Conservation (phyloP, 108 stramenopile genomes). For the Cyclotella sp. region DNA sequence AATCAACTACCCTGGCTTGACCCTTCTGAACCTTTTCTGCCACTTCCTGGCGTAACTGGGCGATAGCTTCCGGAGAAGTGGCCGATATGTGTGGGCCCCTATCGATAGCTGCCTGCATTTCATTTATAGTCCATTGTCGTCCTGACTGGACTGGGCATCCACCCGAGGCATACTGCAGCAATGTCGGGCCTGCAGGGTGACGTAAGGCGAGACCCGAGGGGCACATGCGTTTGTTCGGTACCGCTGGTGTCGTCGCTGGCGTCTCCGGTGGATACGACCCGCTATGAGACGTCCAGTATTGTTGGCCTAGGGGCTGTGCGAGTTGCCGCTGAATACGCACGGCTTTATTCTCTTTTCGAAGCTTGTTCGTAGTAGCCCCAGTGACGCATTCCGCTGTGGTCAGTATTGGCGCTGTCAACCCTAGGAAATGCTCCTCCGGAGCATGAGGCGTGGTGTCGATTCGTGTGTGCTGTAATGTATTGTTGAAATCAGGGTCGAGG, state of each 20-base stretch:
- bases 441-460: too few species aligned
- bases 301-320: not conserved
- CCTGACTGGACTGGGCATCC: conserved; percentile 28
- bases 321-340: too few species aligned
- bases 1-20: conserved; percentile 5
- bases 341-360: too few species aligned
- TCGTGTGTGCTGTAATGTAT: too few species aligned
- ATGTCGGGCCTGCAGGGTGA: conserved; percentile 10
- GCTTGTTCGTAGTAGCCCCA: too few species aligned
- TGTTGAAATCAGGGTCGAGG: too few species aligned
- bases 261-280: not conserved
- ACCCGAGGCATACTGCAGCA: conserved; percentile 12
- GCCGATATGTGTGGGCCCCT: conserved; percentile 34
- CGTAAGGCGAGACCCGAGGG: conserved; percentile 1
- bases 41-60: conserved; percentile 6
- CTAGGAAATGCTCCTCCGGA: too few species aligned
- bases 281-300: not conserved
- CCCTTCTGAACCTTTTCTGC: not conserved
- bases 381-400: too few species aligned
- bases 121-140: conserved; percentile 2
- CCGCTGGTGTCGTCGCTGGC: too few species aligned
- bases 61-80: conserved; percentile 1
- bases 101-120: conserved; percentile 20
- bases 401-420: too few species aligned
- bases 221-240: conserved; percentile 10